Evolutionary conservation across 805 yeast genomes (phyloP).

Genomic region (Pichia cephalocereana): DNA sequence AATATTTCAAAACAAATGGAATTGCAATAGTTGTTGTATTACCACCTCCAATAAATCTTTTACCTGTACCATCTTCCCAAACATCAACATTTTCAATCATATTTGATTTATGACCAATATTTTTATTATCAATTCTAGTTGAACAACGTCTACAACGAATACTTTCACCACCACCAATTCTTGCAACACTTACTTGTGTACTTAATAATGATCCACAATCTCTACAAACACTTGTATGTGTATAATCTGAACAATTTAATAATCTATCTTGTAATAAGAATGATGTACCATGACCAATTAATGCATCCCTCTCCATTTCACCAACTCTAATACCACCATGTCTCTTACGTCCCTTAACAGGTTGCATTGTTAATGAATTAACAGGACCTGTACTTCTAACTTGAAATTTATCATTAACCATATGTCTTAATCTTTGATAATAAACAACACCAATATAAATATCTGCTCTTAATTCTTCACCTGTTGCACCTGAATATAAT

Average conservation of each 20-base stretch:
- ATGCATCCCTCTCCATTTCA: constrained; percentile 99
- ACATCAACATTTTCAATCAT: constrained; percentile 60
- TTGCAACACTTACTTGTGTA: constrained; percentile 84
- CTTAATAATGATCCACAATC: constrained; percentile 88
- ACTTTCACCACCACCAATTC: constrained; percentile 72
- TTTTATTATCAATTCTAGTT: constrained; percentile 43
- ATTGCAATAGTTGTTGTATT: constrained; percentile 93
- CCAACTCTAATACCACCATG: constrained; percentile 99
- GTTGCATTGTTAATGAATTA: constrained; percentile 95
- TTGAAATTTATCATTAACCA: constrained; percentile 99
- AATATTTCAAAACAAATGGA: constrained; percentile 90
- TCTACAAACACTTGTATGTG: constrained; percentile 85
- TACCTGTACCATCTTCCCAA: constrained; percentile 98
- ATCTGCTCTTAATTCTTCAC: constrained; percentile 93
- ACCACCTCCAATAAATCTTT: constrained; percentile 82
- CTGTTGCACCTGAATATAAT: constrained; percentile 97
- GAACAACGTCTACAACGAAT: constrained; percentile 92
- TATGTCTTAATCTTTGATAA: constrained; percentile 96
- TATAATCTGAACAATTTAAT: constrained; percentile 90
- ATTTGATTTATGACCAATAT: constrained; percentile 29
- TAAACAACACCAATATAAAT: constrained; percentile 95
- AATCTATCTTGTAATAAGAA: constrained; percentile 90
- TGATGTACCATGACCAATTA: constrained; percentile 97
- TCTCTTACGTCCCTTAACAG: constrained; percentile 98
- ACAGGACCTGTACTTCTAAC: constrained; percentile 99